These are phyloP conservation scores for Elsinoe arachidis DNA, from an alignment of 2,329 filamentous ascomycete genomes.

Conservation along the genomic window DNA sequence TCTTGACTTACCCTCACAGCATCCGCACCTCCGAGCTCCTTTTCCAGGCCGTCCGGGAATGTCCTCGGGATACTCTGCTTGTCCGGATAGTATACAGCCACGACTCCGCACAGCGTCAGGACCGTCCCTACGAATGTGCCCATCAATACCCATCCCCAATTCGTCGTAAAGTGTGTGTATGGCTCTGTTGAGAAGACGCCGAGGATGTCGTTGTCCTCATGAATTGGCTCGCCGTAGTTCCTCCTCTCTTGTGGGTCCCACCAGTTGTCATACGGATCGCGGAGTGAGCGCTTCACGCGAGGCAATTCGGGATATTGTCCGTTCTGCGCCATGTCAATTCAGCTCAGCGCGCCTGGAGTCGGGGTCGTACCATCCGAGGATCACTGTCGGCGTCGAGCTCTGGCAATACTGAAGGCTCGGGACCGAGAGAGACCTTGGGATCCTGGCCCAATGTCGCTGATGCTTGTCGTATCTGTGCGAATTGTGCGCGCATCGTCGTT, in stretches of 20 bases:
- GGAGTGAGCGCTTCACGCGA: slow-evolving; percentile 75
- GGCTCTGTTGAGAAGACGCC: slow-evolving; percentile 83
- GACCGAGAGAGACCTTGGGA: neutral
- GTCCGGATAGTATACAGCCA: slow-evolving; percentile 37
- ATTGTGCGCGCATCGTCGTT: slow-evolving; percentile 21
- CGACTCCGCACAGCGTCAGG: slow-evolving; percentile 32
- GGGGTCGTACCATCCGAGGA: slow-evolving; percentile 51
- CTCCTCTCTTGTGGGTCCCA: slow-evolving; percentile 96
- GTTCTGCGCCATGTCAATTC: slow-evolving; percentile 48
- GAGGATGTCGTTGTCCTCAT: slow-evolving; percentile 91
- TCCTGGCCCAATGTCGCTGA: slow-evolving; percentile 14
- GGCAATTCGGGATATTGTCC: slow-evolving; percentile 76
- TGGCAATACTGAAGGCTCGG: neutral
- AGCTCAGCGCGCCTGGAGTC: too few species aligned
- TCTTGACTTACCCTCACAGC: slow-evolving; percentile 31
- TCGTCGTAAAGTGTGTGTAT: slow-evolving; percentile 74
- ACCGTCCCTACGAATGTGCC: slow-evolving; percentile 37
- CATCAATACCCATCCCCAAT: slow-evolving; percentile 57
- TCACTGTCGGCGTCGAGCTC: slow-evolving; percentile 31
- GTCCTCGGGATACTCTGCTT: slow-evolving; percentile 34
- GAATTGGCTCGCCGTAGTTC: slow-evolving; percentile 92
- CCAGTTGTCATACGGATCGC: slow-evolving; percentile 88
- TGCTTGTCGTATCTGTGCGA: slow-evolving; percentile 29
- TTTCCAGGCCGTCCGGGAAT: slow-evolving; percentile 40
- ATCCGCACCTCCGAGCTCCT: slow-evolving; percentile 39